A percentile compares a stretch with the other conserved stretches of the same genome.
Conservation (phyloP, 163 green algal species). For the Scenedesmus sp. region DNA sequence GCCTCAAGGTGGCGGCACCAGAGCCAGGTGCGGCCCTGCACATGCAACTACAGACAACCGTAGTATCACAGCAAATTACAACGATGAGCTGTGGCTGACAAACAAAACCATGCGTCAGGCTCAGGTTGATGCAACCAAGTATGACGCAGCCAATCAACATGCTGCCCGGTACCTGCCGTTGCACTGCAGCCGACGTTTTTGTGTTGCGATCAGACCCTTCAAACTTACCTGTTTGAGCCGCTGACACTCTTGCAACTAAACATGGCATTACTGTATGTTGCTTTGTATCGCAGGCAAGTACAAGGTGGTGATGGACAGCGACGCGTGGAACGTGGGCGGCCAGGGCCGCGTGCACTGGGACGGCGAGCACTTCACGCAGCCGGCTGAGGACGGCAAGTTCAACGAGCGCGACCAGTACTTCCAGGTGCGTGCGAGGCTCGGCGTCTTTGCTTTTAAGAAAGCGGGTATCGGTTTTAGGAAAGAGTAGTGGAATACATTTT, state of each 20-base stretch:
- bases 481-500: background rate
- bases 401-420: conserved; percentile 52
- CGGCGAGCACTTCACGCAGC: conserved; percentile 52
- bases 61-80: background rate
- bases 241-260: no score
- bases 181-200: background rate
- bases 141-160: no score
- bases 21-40: conserved; percentile 75
- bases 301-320: conserved; percentile 49
- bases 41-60: background rate
- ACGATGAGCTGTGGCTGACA: background rate
- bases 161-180: background rate
- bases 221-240: no score
- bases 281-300: conserved; percentile 40
- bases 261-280: background rate
- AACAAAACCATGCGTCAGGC: background rate
- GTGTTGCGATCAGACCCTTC: background rate
- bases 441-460: background rate
- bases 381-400: conserved; percentile 44
- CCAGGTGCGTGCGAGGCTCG: background rate
- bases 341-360: conserved; percentile 49
- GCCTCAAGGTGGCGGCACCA: conserved; percentile 82
- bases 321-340: conserved; percentile 49
- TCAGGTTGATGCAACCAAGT: no score
- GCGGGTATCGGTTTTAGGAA: no score